Evolutionary conservation across 768 basidiomycete species (phyloP), one percentile per base, ranked within the genome.

Genomic region (Lactarius tabidus): DNA sequence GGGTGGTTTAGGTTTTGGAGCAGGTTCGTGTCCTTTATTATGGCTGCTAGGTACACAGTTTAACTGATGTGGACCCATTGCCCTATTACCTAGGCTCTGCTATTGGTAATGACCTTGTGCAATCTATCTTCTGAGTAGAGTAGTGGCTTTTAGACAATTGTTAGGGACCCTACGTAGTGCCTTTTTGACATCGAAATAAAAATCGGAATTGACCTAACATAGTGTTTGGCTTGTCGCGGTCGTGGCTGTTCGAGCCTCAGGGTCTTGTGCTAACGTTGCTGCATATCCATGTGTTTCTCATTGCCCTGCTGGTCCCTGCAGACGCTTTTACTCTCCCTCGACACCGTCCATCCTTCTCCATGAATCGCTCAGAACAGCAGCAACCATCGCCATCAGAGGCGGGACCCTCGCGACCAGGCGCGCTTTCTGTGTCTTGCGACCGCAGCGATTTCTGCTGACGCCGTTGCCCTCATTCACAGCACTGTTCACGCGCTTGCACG

Each of bases 1-100:
- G 20, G 88, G 89, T 33, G 90, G 90, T 72, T 84, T 85, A 62
- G 90, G 90, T 0, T 90, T 90, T 68, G 90, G 90, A 70, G 88
- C 87, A 64, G 88, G 88, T 86, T 58, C 58, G 84, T 78, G 17
- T 39, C 59, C 60, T 20, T 20, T 51, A 56, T 52, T 7, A 55
- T 29, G 10, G 18, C 35, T 52, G 26, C 38, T 12, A 31, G 9
- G 17, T 38, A 18, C 23, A 20, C 54, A 18, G 41, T 9, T 9
- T 31, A n/a, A 59, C 64, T 64, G 26, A 62, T 36, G 17, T 35
- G 57, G 39, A 8, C 33, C 33, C 33, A 8, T 33, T n/a, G 8
- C 18, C 54, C 51, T 59, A 12, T 29, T 39, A 8, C 38, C 4
- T 56, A 80, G 83, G 81, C 72, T 76, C 83, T 71, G 84, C 83